Conservation (phyloP, 2,329 filamentous ascomycete genomes). For the Trichoderma gracile region DNA sequence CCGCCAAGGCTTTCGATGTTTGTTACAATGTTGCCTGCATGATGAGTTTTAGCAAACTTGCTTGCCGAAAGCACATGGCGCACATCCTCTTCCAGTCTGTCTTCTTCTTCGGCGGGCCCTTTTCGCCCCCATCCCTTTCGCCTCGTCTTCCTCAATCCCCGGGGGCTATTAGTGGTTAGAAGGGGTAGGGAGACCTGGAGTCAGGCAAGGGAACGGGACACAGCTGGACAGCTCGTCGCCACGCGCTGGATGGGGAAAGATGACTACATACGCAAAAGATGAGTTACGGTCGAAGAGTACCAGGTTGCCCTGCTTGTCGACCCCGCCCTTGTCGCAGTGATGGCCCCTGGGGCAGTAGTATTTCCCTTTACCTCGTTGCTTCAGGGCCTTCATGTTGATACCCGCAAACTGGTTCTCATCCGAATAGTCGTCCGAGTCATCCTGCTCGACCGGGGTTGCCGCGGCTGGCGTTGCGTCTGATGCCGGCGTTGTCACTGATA, state of each 20-base stretch:
- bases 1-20: constrained; percentile 46
- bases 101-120: background rate
- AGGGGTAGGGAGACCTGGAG: background rate
- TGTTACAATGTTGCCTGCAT: constrained; percentile 46
- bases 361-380: constrained; percentile 43
- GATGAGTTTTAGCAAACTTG: constrained; percentile 21
- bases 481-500: background rate
- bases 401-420: constrained; percentile 41
- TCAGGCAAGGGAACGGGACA: background rate
- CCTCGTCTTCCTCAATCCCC: background rate
- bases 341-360: constrained; percentile 41
- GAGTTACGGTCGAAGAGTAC: constrained; percentile 46
- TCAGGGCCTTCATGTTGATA: constrained; percentile 44
- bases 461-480: background rate
- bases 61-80: constrained; percentile 9
- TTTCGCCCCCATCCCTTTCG: background rate
- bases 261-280: constrained; percentile 41
- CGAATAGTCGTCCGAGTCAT: constrained; percentile 38
- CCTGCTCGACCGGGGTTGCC: constrained; percentile 22
- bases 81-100: constrained; percentile 4
- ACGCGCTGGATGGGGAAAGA: background rate
- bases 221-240: background rate
- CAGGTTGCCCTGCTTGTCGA: constrained; percentile 42
- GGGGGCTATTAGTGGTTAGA: background rate
- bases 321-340: constrained; percentile 45